Conservation (phyloP, 192 early-diverging fungal genomes). For the Gaertneriomyces sp. region DNA sequence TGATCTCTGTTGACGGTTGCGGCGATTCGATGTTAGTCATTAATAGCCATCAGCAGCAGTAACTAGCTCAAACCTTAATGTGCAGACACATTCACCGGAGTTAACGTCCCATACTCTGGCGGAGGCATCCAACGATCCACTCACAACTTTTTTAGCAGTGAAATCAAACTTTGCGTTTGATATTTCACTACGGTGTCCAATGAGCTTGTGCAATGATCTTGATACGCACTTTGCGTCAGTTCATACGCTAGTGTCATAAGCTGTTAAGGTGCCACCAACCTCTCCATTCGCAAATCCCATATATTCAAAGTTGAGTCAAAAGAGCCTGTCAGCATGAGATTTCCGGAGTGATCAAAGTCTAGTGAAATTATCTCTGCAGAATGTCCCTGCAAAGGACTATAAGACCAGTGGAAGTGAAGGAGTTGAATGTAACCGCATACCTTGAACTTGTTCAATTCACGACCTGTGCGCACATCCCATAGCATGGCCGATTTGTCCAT, state of each 20-base stretch:
- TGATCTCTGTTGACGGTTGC: constrained; percentile 34
- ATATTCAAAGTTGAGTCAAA: constrained; percentile 51
- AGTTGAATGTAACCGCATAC: constrained; percentile 8
- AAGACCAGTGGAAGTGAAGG: neutral
- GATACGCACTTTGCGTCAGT: neutral
- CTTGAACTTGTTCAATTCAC: constrained; percentile 39
- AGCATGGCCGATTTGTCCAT: constrained; percentile 49
- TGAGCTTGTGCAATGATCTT: constrained; percentile 48
- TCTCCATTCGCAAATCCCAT: constrained; percentile 40
- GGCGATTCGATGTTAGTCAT: neutral
- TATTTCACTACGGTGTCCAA: constrained; percentile 51
- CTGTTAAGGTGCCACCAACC: constrained; percentile 1
- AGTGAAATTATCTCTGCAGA: constrained; percentile 44
- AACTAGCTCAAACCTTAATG: constrained; percentile 27
- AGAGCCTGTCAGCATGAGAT: constrained; percentile 47
- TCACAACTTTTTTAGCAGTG: constrained; percentile 27
- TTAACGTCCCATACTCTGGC: constrained; percentile 45
- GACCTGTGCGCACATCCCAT: constrained; percentile 50
- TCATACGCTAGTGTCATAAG: neutral
- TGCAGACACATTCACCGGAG: constrained; percentile 32
- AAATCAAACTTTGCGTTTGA: constrained; percentile 38
- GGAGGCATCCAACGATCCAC: constrained; percentile 45
- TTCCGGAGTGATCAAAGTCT: constrained; percentile 29
- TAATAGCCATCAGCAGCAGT: neutral
- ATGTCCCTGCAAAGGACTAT: constrained; percentile 34